Percentiles rank a stretch among this genome's conserved stretches.
These are phyloP conservation scores for Penicillium sp. DNA, from an alignment of 2,329 filamentous ascomycete genomes.

Conservation along the genomic window DNA sequence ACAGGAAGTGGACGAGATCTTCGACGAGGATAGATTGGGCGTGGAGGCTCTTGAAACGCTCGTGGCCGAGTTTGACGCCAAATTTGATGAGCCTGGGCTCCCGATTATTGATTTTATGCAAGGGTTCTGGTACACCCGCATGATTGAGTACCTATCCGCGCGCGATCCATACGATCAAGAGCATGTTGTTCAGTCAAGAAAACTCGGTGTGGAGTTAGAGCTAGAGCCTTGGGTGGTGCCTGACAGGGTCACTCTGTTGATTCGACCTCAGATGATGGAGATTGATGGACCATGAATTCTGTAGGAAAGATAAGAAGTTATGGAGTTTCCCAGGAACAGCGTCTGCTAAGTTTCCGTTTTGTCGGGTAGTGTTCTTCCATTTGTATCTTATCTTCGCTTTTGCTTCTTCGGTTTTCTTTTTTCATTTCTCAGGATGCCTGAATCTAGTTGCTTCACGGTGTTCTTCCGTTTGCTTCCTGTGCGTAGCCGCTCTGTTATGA, in stretches of 20 bases:
- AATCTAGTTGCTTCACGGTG: no score
- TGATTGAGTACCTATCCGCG: slow-evolving; percentile 4
- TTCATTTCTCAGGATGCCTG: no score
- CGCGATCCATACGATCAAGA: slow-evolving; percentile 10
- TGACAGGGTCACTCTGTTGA: background rate
- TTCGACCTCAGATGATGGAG: background rate
- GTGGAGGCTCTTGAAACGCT: slow-evolving; percentile 8
- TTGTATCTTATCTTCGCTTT: no score
- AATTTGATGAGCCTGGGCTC: slow-evolving; percentile 2
- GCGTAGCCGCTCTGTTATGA: no score
- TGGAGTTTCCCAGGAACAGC: no score
- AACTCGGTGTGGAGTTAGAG: background rate
- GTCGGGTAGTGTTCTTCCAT: no score
- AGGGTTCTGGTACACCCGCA: slow-evolving; percentile 5
- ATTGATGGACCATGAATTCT: background rate
- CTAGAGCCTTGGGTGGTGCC: background rate
- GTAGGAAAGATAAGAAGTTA: no score
- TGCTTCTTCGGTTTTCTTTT: no score
- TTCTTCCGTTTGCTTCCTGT: no score
- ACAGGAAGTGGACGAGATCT: slow-evolving; percentile 6
- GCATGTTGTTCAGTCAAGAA: background rate
- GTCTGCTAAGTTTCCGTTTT: no score
- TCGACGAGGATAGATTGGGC: slow-evolving; percentile 7
- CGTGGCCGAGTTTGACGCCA: background rate
- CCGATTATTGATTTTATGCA: slow-evolving; percentile 13